Evolutionary conservation across 345 rosid genomes (phyloP).

Genomic region (Eucalyptus erythrocorys): DNA sequence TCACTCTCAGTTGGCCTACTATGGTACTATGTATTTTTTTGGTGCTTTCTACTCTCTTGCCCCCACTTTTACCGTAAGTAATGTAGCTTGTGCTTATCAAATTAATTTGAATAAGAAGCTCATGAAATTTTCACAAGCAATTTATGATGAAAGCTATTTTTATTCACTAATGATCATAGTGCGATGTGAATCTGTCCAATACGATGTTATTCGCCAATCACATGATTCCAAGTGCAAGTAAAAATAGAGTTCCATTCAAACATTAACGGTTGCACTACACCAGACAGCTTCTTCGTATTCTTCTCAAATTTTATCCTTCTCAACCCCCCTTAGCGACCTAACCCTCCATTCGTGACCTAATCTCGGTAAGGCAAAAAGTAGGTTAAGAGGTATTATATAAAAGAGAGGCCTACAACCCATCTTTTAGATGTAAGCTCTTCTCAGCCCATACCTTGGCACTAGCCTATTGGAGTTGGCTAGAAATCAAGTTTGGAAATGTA

Average conservation of each 20-base stretch:
- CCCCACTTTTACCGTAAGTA: neutral
- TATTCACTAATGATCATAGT: neutral
- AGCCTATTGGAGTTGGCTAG: rapidly evolving
- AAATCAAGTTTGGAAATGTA: too few species aligned
- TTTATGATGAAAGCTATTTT: neutral
- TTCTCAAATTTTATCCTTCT: too few species aligned
- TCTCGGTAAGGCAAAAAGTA: too few species aligned
- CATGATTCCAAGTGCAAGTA: too few species aligned
- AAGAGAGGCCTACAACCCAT: rapidly evolving
- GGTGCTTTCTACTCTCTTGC: neutral
- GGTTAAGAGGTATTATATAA: too few species aligned
- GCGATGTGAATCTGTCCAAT: too few species aligned
- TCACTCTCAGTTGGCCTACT: neutral
- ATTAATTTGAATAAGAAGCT: too few species aligned
- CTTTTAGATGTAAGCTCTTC: rapidly evolving
- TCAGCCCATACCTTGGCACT: rapidly evolving
- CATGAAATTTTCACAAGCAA: neutral
- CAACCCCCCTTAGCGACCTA: rapidly evolving
- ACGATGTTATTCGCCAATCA: too few species aligned
- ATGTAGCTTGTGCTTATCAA: neutral
- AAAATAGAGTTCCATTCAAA: too few species aligned
- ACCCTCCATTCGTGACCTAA: too few species aligned
- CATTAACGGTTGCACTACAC: too few species aligned
- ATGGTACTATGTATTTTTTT: neutral
- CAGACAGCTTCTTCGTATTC: too few species aligned